Conservation (phyloP, 2,329 filamentous ascomycete genomes). For the Aspergillus arachidicola region DNA sequence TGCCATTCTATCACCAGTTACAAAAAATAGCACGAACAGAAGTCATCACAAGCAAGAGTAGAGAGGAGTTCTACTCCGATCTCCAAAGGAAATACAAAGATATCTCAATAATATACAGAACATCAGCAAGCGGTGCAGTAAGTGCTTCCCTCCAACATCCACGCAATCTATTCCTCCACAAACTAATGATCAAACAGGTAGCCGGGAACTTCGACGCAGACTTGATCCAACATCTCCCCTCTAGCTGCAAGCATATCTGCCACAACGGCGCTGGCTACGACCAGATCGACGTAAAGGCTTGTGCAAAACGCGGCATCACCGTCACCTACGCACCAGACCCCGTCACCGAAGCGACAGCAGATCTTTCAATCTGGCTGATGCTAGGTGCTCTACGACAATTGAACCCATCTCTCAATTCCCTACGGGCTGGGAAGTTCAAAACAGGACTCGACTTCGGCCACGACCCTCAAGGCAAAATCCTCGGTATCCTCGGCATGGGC, state of each 20-base stretch:
- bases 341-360: slow-evolving; percentile 56
- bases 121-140: no score
- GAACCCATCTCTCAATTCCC: background rate
- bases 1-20: no score
- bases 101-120: no score
- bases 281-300: slow-evolving; percentile 50
- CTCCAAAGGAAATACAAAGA: no score
- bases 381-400: slow-evolving; percentile 46
- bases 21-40: no score
- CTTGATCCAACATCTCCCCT: slow-evolving; percentile 44
- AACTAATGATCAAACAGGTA: background rate
- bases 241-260: slow-evolving; percentile 49
- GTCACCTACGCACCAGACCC: slow-evolving; percentile 60
- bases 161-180: no score
- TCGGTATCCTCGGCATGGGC: background rate
- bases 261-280: slow-evolving; percentile 54
- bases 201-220: slow-evolving; percentile 44
- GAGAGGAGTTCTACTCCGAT: no score
- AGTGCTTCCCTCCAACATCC: no score
- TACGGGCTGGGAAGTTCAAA: background rate
- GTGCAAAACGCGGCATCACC: slow-evolving; percentile 48
- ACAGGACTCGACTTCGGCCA: background rate
- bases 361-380: slow-evolving; percentile 54
- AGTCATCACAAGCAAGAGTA: no score
- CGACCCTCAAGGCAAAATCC: background rate